Evolutionary conservation across 2,329 filamentous ascomycete species (phyloP), one percentile per base, ranked within the genome.

Genomic region (Dactylellina haptotyla): DNA sequence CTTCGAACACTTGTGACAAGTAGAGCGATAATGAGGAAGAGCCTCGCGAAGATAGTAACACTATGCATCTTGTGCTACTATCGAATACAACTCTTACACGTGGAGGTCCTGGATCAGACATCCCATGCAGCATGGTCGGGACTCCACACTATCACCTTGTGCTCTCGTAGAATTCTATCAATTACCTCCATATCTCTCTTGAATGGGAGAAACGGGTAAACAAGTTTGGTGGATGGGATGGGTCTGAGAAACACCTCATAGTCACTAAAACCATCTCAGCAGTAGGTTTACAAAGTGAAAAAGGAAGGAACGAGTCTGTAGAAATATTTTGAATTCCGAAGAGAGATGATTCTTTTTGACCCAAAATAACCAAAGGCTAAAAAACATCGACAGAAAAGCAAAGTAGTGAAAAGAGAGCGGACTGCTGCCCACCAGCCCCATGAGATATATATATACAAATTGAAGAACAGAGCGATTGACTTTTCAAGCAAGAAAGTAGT

Each of bases 281-380:
- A n/a, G n/a, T n/a, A n/a, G n/a, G n/a, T n/a, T n/a, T n/a, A n/a
- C n/a, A n/a, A n/a, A n/a, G n/a, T n/a, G n/a, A n/a, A n/a, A n/a
- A n/a, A n/a, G n/a, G n/a, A n/a, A n/a, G n/a, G n/a, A n/a, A n/a
- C n/a, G n/a, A n/a, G n/a, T n/a, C n/a, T n/a, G n/a, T n/a, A n/a
- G n/a, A n/a, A n/a, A n/a, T n/a, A n/a, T n/a, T 34, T 51, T 18
- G 8, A 16, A 12, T 32, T 56, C 51, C 34, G 28, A 43, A 37
- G 58, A 53, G 46, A 59, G 16, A 67, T 58, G 51, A 37, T 59
- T 67, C 53, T 59, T 65, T 66, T 25, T 46, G 1, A 63, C 51
- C 62, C 43, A 54, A 54, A 39, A 34, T 6, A 23, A 64, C 48
- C 63, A 37, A 37, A 32, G 30, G 45, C 53, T 53, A 59, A 67